Conservation (phyloP, 1,284 basidiomycete genomes). For the Phellopilus nigrolimitatus region DNA sequence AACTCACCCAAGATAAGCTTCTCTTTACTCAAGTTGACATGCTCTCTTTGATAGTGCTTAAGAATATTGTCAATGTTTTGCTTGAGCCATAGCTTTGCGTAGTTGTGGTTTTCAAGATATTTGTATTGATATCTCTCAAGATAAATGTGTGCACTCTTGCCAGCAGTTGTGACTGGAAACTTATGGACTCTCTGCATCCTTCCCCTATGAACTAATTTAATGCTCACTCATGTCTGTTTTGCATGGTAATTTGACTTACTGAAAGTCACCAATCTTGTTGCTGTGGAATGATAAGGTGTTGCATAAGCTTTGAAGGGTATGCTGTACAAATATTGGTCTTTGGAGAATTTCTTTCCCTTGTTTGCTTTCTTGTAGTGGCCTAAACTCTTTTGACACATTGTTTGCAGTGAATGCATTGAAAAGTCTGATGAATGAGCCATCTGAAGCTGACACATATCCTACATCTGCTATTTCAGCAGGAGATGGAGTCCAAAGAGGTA, state of each 20-base stretch:
- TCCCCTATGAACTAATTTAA: too few relatives aligned
- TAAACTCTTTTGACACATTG: background rate
- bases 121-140: background rate
- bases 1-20: conserved; percentile 2
- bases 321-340: too few relatives aligned
- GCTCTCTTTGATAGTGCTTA: background rate
- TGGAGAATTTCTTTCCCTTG: background rate
- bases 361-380: background rate
- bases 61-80: background rate
- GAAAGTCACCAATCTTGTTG: background rate
- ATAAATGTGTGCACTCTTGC: background rate
- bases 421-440: background rate
- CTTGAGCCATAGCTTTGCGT: background rate
- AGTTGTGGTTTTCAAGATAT: background rate
- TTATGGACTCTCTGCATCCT: too few relatives aligned
- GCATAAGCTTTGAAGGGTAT: too few relatives aligned
- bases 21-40: background rate
- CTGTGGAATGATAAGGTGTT: background rate
- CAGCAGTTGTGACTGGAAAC: background rate
- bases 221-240: background rate
- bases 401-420: background rate
- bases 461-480: background rate
- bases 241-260: background rate
- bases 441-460: background rate
- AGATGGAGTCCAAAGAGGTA: background rate